Base-by-base conservation (phyloP, 2,329 filamentous ascomycete species). In the Cytospora piceae region DNA sequence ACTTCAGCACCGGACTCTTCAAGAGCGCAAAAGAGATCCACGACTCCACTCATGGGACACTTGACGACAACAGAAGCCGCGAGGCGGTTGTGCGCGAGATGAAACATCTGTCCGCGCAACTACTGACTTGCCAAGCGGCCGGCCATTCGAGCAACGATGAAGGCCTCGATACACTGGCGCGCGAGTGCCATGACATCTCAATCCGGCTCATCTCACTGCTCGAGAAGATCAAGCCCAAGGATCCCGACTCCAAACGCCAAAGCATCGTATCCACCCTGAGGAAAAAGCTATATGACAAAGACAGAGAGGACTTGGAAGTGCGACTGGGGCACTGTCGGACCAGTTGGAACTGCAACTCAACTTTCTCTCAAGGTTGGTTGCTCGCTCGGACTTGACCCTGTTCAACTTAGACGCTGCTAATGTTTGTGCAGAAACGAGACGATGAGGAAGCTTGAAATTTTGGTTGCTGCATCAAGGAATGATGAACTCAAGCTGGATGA, bases 301-400 rank as follows among this genome's bases (percentile, higher is more conserved):
- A 61, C 4, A 61, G 58, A 37, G 49, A 34, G 22, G 37, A 34
- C 7, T 29, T 61, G 34, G 49, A 61, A 22, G 32, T 20, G 8
- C 52, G 49, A 5, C 58, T 61, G 11, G 31, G 8, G 17, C 24
- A 22, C 5, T 61, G 58, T 54, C 58, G 58, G 11, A 37, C 12
- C 58, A 61, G 39, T 49, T 61, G n/a, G 22, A 54, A 15, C 14
- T 61, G 15, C 49, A 61, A 31, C 58, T 61, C 9, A 61, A n/a
- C 27, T 15, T 39, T 22, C 22, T 61, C 5, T 53, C 58, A 54
- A 53, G 49, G 58, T 54, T 12, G 0, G 49, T 14, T 42, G 1
- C 22, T 34, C 11, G 32, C 12, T 11, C 14, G 4, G 4, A 2
- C 1, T 42, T 11, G 5, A 3, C 22, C 7, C 17, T 2, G 2